Percentiles rank a stretch among this genome's conserved stretches.
phyloP scores from a whole-genome alignment of 1,284 basidiomycete species.

The Cutaneotrichosporon daszewskae region DNA sequence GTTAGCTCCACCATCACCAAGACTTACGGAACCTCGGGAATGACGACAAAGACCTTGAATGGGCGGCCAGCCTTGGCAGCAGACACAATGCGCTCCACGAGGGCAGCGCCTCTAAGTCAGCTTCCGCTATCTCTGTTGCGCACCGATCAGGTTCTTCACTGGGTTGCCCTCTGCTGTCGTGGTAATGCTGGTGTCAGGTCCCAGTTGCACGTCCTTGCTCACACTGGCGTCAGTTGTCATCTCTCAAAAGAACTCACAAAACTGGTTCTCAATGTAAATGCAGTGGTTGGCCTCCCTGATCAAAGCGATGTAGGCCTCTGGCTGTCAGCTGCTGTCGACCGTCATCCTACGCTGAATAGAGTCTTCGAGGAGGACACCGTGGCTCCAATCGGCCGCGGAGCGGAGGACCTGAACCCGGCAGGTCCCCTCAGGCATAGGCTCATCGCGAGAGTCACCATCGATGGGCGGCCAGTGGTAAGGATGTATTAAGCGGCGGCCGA shows the following conservation, averaged over 20 bases:
- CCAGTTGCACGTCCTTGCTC: conserved; percentile 5
- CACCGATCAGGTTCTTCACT: conserved; percentile 73
- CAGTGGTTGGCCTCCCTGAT: conserved; percentile 78
- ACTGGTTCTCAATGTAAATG: conserved; percentile 93
- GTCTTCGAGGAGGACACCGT: conserved; percentile 76
- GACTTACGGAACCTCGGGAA: conserved; percentile 57
- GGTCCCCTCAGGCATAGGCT: conserved; percentile 37
- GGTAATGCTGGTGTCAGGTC: conserved; percentile 65
- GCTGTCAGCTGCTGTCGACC: background rate
- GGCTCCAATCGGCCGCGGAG: conserved; percentile 84
- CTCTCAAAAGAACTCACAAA: conserved; percentile 59
- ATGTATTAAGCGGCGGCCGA: conserved; percentile 40
- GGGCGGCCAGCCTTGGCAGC: conserved; percentile 65
- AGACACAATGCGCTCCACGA: conserved; percentile 74
- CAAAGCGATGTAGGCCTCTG: conserved; percentile 63
- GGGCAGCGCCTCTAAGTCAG: no score
- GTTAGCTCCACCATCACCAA: no score
- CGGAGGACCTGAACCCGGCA: conserved; percentile 52
- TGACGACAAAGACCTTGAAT: conserved; percentile 71
- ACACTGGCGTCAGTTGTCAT: conserved; percentile 24
- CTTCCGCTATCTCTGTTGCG: no score
- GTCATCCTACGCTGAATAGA: conserved; percentile 67
- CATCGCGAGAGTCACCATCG: conserved; percentile 32
- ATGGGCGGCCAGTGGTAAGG: conserved; percentile 47
- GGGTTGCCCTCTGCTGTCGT: conserved; percentile 57